These are phyloP conservation scores for Hypomontagnella monticulosa DNA, from an alignment of 495 filamentous ascomycete genomes.

Conservation along the genomic window DNA sequence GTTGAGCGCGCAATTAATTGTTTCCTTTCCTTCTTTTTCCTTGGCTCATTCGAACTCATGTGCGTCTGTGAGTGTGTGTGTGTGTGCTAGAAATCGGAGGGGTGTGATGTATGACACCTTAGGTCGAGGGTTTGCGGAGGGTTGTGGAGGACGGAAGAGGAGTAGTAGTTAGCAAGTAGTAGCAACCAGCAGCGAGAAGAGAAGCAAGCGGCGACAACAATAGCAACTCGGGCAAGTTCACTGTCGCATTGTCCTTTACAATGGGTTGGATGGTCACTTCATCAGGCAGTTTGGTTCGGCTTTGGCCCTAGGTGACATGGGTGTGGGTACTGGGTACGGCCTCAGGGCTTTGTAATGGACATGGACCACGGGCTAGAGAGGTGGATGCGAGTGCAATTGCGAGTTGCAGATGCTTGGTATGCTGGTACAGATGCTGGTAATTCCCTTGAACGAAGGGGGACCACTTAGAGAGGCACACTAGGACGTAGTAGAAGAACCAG, in stretches of 20 bases:
- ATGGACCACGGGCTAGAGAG: neutral
- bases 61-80: neutral
- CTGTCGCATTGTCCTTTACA: constrained; percentile 38
- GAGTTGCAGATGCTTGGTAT: constrained; percentile 11
- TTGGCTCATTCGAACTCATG: constrained; percentile 21
- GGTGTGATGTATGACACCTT: constrained; percentile 40
- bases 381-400: constrained; percentile 13
- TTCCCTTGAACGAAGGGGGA: constrained; percentile 33
- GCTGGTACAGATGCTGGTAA: constrained; percentile 34
- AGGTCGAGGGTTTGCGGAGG: neutral
- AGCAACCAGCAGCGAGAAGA: neutral
- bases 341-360: constrained; percentile 40
- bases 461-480: constrained; percentile 11
- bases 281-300: constrained; percentile 45
- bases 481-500: neutral
- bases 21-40: constrained; percentile 5
- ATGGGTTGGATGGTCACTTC: constrained; percentile 41
- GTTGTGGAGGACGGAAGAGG: constrained; percentile 13
- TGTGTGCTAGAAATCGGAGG: constrained; percentile 13
- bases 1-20: constrained; percentile 17
- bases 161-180: constrained; percentile 3
- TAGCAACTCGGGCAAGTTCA: constrained; percentile 42
- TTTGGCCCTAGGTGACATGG: constrained; percentile 39
- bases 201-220: constrained; percentile 26
- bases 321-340: constrained; percentile 37